phyloP scores from a whole-genome alignment of 2,329 filamentous ascomycete species.

The Thyridium curvatum region DNA sequence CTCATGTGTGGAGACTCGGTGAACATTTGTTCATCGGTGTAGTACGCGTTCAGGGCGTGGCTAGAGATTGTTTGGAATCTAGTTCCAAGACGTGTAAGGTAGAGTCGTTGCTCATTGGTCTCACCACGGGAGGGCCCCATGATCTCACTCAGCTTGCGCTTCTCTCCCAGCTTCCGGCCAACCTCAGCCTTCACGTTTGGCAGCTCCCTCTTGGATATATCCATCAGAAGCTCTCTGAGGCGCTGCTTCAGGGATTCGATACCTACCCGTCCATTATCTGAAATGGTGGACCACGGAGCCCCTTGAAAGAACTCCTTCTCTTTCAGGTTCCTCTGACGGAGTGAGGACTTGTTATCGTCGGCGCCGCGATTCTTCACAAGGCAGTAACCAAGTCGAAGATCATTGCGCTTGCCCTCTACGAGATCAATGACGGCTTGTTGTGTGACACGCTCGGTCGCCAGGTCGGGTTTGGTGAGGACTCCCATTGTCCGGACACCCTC shows the following conservation, averaged over 20 bases:
- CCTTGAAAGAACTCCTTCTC: constrained; percentile 31
- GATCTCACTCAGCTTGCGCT: constrained; percentile 9
- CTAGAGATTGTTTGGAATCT: constrained; percentile 19
- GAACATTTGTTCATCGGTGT: constrained; percentile 23
- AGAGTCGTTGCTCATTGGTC: constrained; percentile 23
- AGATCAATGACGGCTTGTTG: constrained; percentile 33
- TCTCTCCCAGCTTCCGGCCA: constrained; percentile 2
- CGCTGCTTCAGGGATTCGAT: constrained; percentile 25
- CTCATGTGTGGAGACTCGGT: constrained; percentile 14
- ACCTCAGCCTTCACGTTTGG: constrained; percentile 27
- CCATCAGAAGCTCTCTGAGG: constrained; percentile 28
- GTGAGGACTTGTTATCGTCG: constrained; percentile 26
- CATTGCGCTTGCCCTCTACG: constrained; percentile 29
- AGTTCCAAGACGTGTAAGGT: constrained; percentile 24
- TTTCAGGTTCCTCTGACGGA: constrained; percentile 19
- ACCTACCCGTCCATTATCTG: constrained; percentile 20
- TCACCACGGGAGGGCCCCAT: constrained; percentile 24
- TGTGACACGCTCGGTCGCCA: constrained; percentile 34
- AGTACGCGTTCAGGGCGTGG: constrained; percentile 26
- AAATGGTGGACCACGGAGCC: constrained; percentile 25
- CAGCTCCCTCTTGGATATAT: constrained; percentile 31
- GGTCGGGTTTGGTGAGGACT: constrained; percentile 54
- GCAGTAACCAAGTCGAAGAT: constrained; percentile 40
- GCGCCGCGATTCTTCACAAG: constrained; percentile 41
- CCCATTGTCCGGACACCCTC: constrained; percentile 35